phyloP scores from a whole-genome alignment of 1,284 basidiomycete genomes.

The Termitomyces sp. region DNA sequence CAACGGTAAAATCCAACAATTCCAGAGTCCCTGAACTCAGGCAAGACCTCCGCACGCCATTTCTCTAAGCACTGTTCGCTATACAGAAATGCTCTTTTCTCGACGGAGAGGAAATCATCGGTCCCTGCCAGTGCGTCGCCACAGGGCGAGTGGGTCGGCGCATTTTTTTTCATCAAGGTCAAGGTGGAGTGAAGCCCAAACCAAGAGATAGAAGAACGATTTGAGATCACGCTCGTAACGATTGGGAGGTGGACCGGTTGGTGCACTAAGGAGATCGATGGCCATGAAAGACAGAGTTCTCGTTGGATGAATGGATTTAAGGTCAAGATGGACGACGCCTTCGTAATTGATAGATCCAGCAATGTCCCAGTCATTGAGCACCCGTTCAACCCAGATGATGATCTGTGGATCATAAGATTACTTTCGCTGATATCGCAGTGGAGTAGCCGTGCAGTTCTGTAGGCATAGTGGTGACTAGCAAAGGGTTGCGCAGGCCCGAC shows the following conservation, averaged over 20 bases:
- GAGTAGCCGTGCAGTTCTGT: slow-evolving; percentile 13
- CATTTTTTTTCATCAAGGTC: slow-evolving; percentile 6
- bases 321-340: not conserved
- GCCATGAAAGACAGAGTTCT: slow-evolving; percentile 28
- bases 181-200: slow-evolving; percentile 22
- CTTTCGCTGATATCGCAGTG: slow-evolving; percentile 27
- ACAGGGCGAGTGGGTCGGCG: not conserved
- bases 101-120: not conserved
- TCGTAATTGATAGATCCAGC: not conserved
- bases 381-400: slow-evolving; percentile 13
- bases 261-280: slow-evolving; percentile 17
- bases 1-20: slow-evolving; percentile 4
- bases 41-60: not conserved
- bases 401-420: slow-evolving; percentile 26
- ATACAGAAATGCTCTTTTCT: not conserved
- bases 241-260: slow-evolving; percentile 15
- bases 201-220: slow-evolving; percentile 27
- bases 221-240: slow-evolving; percentile 29
- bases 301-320: slow-evolving; percentile 12
- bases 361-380: slow-evolving; percentile 21
- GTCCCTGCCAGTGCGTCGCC: not conserved
- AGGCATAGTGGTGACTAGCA: slow-evolving; percentile 17
- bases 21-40: slow-evolving; percentile 2
- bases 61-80: not conserved
- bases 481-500: not conserved